phyloP scores from a whole-genome alignment of 78 protist genomes.

The Reticulomyxa filosa region DNA sequence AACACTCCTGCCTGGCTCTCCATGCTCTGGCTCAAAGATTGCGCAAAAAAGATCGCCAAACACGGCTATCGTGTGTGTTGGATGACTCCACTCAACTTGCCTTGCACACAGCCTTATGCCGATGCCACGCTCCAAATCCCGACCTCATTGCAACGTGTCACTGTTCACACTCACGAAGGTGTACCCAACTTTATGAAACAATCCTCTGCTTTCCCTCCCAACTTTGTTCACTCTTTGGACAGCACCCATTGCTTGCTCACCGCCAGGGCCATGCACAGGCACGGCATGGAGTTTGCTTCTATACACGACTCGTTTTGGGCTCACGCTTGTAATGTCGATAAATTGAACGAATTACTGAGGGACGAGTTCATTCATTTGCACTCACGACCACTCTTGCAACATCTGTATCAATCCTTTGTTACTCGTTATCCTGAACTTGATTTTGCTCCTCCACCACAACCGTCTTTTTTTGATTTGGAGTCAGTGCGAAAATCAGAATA shows the following conservation, averaged over 20 bases:
- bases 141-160: neutral
- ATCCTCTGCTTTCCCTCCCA: slow-evolving; percentile 75
- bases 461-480: no score
- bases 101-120: slow-evolving; percentile 60
- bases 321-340: slow-evolving; percentile 43
- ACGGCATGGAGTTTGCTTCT: slow-evolving; percentile 47
- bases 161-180: neutral
- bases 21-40: slow-evolving; percentile 49
- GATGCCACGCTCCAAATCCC: neutral
- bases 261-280: no score
- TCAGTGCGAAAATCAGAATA: no score
- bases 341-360: slow-evolving; percentile 33
- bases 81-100: slow-evolving; percentile 73
- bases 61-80: slow-evolving; percentile 19
- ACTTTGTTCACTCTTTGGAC: slow-evolving; percentile 77
- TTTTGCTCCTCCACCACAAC: no score
- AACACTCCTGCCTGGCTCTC: slow-evolving; percentile 39
- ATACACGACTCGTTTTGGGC: slow-evolving; percentile 90
- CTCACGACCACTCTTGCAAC: neutral
- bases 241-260: slow-evolving; percentile 73
- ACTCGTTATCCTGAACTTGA: no score
- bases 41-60: slow-evolving; percentile 11
- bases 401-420: no score
- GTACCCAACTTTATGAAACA: no score
- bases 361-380: slow-evolving; percentile 37